Evolutionary conservation across 1,284 basidiomycete genomes (phyloP), one percentile per base, ranked within the genome.

Genomic region (Inonotus obliquus): DNA sequence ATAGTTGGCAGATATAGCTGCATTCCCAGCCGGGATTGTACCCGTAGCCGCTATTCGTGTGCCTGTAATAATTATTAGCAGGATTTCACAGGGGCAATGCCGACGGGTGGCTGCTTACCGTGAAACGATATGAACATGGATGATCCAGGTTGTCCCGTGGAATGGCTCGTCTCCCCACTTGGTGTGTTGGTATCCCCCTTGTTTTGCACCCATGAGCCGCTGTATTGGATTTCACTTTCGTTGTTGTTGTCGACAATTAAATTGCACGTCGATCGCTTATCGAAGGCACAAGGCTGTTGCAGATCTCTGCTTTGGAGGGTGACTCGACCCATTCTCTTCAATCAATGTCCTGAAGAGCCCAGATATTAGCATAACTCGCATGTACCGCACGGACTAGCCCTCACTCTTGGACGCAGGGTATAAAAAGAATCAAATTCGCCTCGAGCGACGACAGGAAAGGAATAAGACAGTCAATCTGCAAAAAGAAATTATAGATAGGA

Each of bases 31-130:
- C 4, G 58, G 62, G 35, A 60, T 17, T 14, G 38, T 23, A 9
- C 62, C 62, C 10, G 59, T 29, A 6, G 59, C 57, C 11, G 19
- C 23, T 6, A 63, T 49, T 10, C 39, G 51, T 11, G 38, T 53
- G 9, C 63, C 63, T 61, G 14, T 41, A 21, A 23, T 27, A 9
- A 19, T 2, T 29, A 21, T 59, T 9, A 53, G 23, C 11, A 32
- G 10, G 19, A 35, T 25, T 57, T 53, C 27, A 17, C 4, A 38
- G 56, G 60, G 2, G 17, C 19, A 27, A 57, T 39, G 10, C 17
- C 7, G 7, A 44, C 6, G 23, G 47, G n/a, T 4, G 9, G 32
- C 9, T 14, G 11, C 51, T 21, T 29, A 57, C 56, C 56, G n/a
- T 57, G 23, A 14, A 57, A 57, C n/a, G 25, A n/a, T 4, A 47